Evolutionary conservation across 768 basidiomycete species (phyloP), one percentile per base, ranked within the genome.

Genomic region (Glaciozyma martinii): DNA sequence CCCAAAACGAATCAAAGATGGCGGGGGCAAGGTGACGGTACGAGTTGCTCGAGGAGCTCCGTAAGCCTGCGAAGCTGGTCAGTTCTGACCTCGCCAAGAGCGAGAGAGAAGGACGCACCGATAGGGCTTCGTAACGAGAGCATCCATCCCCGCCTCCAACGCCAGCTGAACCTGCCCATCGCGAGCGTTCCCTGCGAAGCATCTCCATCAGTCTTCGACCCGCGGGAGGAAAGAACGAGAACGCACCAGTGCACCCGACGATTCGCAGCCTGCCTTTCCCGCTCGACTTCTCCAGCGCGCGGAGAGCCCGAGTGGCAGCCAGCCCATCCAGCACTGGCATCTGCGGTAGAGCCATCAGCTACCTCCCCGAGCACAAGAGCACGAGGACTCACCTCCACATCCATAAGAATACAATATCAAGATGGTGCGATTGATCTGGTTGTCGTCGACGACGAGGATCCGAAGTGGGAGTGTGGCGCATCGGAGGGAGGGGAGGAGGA

Each of bases 241-340:
- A 33, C 33, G 33, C 10, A 33, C 72, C 74, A 23, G 68, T 74
- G 27, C 73, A 54, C 2, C 67, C 74, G 30, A 74, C 66, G 53
- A 75, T 68, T 30, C 67, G 63, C 58, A 59, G n/a, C n/a, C 60
- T 10, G 44, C 53, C 0, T 56, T 63, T 7, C 10, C 0, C 0
- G 60, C 15, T 27, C 25, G 25, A 18, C 25, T 60, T 55, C 58
- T 73, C 72, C 33, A 61, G 56, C 3, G n/a, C 49, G 32, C 72
- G 69, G 30, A 73, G 64, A 13, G 56, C 42, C 0, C 63, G 47
- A 5, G 67, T 71, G 7, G 72, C 72, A 0, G 59, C 56, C 16
- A 73, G 53, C 15, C 71, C 71, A 43, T 70, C 68, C 57, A 70
- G 56, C 23, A 72, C 60, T 2, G 71, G 66, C 66, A 70, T 71